A percentile compares a stretch with the other conserved stretches of the same genome.
These are phyloP conservation scores for Dactylorhiza incarnata DNA, from an alignment of 106 monocot species.

Conservation along the genomic window DNA sequence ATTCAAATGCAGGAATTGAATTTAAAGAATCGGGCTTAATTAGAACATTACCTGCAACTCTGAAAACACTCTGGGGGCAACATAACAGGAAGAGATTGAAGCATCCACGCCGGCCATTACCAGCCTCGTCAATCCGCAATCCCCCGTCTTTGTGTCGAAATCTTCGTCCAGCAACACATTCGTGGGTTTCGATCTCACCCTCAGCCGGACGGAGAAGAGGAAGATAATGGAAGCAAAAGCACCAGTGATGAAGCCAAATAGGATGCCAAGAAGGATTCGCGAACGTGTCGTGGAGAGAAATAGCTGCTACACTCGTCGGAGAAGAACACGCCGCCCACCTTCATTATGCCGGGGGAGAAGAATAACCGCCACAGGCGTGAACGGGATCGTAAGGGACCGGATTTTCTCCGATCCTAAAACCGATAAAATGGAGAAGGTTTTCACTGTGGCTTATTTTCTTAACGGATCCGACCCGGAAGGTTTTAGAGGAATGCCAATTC, in stretches of 20 bases:
- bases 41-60: constrained; percentile 69
- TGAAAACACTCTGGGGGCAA: constrained; percentile 85
- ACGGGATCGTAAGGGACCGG: no score
- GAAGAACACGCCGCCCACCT: no score
- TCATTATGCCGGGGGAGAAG: no score
- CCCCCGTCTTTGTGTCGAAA: constrained; percentile 59
- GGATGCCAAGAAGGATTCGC: constrained; percentile 53
- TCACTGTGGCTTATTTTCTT: no score
- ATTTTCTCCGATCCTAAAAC: no score
- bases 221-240: constrained; percentile 41
- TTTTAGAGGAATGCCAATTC: no score
- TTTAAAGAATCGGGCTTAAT: not conserved
- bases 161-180: constrained; percentile 79
- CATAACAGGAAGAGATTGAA: constrained; percentile 22
- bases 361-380: no score
- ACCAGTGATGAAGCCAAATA: constrained; percentile 76
- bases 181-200: constrained; percentile 66
- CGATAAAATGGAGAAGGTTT: no score
- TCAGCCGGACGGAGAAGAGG: constrained; percentile 47
- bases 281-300: no score
- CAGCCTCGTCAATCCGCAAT: constrained; percentile 57
- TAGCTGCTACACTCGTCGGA: no score
- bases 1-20: no score
- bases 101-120: constrained; percentile 8
- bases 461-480: no score